phyloP scores from a whole-genome alignment of 2,329 filamentous ascomycete genomes.

The Periconia sp. region DNA sequence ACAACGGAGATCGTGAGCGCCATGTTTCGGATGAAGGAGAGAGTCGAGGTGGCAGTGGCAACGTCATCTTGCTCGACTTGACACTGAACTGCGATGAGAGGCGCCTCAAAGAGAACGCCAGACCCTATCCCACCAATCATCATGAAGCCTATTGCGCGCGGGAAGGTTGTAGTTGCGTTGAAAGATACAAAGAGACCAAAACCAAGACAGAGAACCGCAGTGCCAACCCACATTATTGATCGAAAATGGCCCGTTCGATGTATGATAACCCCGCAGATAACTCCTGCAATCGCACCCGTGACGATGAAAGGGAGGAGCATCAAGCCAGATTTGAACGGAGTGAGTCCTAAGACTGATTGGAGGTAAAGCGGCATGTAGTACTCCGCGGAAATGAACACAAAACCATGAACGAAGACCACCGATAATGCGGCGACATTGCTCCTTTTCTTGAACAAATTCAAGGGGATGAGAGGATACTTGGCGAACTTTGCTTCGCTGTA shows the following conservation, averaged over 20 bases:
- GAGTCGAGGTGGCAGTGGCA: constrained; percentile 59
- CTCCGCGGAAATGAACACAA: constrained; percentile 60
- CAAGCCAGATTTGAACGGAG: constrained; percentile 65
- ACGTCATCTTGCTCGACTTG: constrained; percentile 57
- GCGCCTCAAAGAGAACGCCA: constrained; percentile 61
- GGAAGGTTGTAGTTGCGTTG: constrained; percentile 31
- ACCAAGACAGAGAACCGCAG: constrained; percentile 38
- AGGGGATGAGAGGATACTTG: constrained; percentile 71
- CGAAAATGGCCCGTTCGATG: constrained; percentile 53
- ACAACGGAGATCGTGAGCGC: constrained; percentile 56
- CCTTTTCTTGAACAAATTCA: constrained; percentile 62
- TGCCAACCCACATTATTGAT: constrained; percentile 43
- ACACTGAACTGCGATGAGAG: constrained; percentile 63
- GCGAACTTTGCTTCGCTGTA: constrained; percentile 69
- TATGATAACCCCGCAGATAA: constrained; percentile 55
- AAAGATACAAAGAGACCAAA: constrained; percentile 44
- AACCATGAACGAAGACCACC: constrained; percentile 56
- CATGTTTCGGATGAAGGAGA: constrained; percentile 56
- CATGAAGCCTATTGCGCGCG: constrained; percentile 54
- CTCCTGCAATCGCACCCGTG: constrained; percentile 52
- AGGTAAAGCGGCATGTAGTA: constrained; percentile 79
- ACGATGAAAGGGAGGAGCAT: constrained; percentile 66
- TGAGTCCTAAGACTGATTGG: constrained; percentile 68
- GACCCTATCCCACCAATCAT: constrained; percentile 59
- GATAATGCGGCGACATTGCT: constrained; percentile 65